Evolutionary conservation across 108 stramenopile genomes (phyloP).

Genomic region (Cyclotella kingstonii): DNA sequence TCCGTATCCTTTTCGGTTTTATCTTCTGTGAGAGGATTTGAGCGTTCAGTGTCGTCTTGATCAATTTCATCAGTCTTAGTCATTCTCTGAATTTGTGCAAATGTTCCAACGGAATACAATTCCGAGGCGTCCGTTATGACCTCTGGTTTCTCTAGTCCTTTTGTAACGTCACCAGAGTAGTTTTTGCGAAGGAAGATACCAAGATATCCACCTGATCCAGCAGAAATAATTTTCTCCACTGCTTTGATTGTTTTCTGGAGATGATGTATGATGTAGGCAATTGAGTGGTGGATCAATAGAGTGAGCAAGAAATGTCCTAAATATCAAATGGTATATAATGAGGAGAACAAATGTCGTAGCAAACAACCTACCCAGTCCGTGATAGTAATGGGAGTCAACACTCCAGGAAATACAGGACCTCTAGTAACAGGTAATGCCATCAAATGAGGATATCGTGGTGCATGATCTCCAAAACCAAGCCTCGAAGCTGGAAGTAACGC

Average conservation of each 20-base stretch:
- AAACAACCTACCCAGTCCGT: conserved; percentile 50
- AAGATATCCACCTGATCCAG: conserved; percentile 61
- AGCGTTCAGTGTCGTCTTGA: conserved; percentile 4
- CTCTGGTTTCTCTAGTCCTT: conserved; percentile 76
- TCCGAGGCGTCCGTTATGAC: conserved; percentile 66
- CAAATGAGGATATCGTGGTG: conserved; percentile 80
- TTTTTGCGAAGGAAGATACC: conserved; percentile 76
- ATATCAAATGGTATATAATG: background rate
- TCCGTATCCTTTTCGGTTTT: conserved; percentile 10
- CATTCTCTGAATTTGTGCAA: conserved; percentile 81
- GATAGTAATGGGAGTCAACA: conserved; percentile 70
- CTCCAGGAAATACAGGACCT: conserved; percentile 82
- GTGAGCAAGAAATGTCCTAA: background rate
- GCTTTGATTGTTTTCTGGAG: conserved; percentile 63
- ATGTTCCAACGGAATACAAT: conserved; percentile 78
- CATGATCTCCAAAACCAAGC: conserved; percentile 75
- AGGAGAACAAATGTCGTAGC: background rate
- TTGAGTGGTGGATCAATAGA: background rate
- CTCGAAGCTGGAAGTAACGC: conserved; percentile 33
- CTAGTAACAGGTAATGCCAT: conserved; percentile 71
- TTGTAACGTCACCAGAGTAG: conserved; percentile 58
- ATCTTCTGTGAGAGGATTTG: conserved; percentile 3
- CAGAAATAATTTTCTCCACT: conserved; percentile 56
- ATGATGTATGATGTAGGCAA: background rate
- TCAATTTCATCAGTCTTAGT: conserved; percentile 29